Evolutionary conservation across 1,284 basidiomycete species (phyloP), one percentile per base, ranked within the genome.

Genomic region (Cryptococcus neoformans): DNA sequence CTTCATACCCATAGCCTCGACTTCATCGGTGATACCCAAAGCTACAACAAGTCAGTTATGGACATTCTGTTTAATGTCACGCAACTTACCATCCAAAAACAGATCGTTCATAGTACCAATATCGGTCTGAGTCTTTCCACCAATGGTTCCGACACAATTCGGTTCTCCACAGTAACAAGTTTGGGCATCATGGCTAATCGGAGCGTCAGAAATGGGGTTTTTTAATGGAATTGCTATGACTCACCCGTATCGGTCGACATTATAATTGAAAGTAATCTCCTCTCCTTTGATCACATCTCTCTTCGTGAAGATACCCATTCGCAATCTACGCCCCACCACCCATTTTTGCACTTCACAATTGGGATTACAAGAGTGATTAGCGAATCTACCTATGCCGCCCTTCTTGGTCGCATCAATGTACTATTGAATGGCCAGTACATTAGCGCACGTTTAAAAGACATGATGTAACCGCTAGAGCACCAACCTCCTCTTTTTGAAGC

Each of bases 331-430:
- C 9, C 91, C 95, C 11, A 99, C 85, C 14, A 93, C 93, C 96
- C 96, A 99, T 79, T 97, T 98, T 46, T 93, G 92, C n/a, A 99
- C 95, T 71, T 92, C 96, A 75, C 92, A 98, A 70, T 99, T 99
- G 8, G 96, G 96, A 65, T 87, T 92, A 77, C 96, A 99, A 62
- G 92, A 95, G 78, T 99, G 96, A 74, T 99, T 99, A 37, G 94
- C 90, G 73, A 99, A 99, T 6, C 96, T 88, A 4, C 92, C 95
- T 47, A 93, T 93, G 0, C 93, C 94, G 16, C 96, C 96, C 68
- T 87, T 89, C 76, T 96, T 97, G 1, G 96, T 99, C 1, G 96
- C 96, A 76, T 99, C 96, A 67, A 99, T 92, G 78, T 91, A 99
- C 92, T 94, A 50, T n/a, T 10, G n/a, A 53, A 42, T 21, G 34